Evolutionary conservation across 768 basidiomycete species (phyloP).

Genomic region (Collybiopsis luxurians): DNA sequence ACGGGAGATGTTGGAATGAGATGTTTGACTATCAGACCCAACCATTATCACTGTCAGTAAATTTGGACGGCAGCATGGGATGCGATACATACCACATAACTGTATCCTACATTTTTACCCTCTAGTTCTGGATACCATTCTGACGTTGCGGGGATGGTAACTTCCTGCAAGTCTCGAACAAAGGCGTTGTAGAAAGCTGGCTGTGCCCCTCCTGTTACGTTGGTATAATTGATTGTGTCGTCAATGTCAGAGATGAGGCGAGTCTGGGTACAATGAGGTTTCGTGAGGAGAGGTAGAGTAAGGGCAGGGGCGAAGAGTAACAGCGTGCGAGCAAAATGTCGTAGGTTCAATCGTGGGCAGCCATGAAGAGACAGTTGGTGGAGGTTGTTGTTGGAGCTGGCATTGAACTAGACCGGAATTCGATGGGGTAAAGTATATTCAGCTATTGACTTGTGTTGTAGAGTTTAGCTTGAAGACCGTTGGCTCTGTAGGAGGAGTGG

Average conservation of each 20-base stretch:
- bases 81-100: conserved; percentile 73
- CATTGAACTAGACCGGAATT: not conserved
- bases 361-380: not conserved
- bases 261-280: conserved; percentile 60
- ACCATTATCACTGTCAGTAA: too few relatives aligned
- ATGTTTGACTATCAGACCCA: conserved; percentile 66
- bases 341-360: not conserved
- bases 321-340: not conserved
- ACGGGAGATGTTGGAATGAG: conserved; percentile 84
- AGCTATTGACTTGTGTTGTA: too few relatives aligned
- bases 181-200: conserved; percentile 90
- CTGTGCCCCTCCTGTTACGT: conserved; percentile 75
- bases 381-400: not conserved
- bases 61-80: not conserved
- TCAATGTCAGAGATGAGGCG: conserved; percentile 93
- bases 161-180: conserved; percentile 77
- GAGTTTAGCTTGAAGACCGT: conserved; percentile 13
- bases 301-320: not conserved
- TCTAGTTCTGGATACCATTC: conserved; percentile 75
- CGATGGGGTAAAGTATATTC: too few relatives aligned
- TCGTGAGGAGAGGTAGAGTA: conserved; percentile 22
- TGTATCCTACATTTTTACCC: conserved; percentile 73
- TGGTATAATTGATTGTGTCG: conserved; percentile 84
- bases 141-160: conserved; percentile 79
- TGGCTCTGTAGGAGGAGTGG: conserved; percentile 13